phyloP scores from a whole-genome alignment of 805 yeast genomes.

The Metschnikowia koreensis region DNA sequence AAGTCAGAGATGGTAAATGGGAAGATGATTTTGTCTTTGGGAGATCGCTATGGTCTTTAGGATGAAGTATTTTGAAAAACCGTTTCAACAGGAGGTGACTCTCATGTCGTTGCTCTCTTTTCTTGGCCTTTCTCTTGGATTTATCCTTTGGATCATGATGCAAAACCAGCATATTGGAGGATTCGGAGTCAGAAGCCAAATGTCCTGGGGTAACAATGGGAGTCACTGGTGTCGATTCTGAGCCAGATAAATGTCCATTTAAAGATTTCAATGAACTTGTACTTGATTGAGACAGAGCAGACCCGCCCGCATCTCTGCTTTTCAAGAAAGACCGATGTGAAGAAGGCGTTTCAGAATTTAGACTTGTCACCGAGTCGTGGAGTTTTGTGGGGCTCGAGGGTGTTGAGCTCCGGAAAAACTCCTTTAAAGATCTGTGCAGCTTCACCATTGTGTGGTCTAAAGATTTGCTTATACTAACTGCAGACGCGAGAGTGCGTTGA shows the following conservation, averaged over 20 bases:
- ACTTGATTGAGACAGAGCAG: conserved; percentile 28
- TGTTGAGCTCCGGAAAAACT: conserved; percentile 11
- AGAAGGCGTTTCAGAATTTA: conserved; percentile 2
- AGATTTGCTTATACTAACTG: not conserved
- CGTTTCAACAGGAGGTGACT: conserved; percentile 41
- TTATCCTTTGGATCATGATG: conserved; percentile 3
- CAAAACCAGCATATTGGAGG: conserved; percentile 3
- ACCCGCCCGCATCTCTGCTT: conserved; percentile 21
- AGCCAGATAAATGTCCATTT: conserved; percentile 4
- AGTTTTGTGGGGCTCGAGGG: conserved; percentile 9
- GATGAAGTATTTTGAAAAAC: conserved; percentile 50
- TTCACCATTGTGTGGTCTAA: conserved; percentile 8
- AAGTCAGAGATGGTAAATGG: conserved; percentile 12
- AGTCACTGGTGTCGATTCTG: conserved; percentile 5
- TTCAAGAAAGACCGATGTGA: conserved; percentile 28
- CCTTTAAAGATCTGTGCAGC: conserved; percentile 16
- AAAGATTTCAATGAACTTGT: conserved; percentile 21
- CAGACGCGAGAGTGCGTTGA: not conserved
- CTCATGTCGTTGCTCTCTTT: conserved; percentile 6
- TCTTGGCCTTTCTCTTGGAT: conserved; percentile 2
- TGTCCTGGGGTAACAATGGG: conserved; percentile 2
- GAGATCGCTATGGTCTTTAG: conserved; percentile 15
- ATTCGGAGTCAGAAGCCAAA: conserved; percentile 12
- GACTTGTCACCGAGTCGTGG: conserved; percentile 3
- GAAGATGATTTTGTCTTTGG: conserved; percentile 8